phyloP scores from a whole-genome alignment of 2,329 filamentous ascomycete genomes.

The Fusarium decemcellulare region DNA sequence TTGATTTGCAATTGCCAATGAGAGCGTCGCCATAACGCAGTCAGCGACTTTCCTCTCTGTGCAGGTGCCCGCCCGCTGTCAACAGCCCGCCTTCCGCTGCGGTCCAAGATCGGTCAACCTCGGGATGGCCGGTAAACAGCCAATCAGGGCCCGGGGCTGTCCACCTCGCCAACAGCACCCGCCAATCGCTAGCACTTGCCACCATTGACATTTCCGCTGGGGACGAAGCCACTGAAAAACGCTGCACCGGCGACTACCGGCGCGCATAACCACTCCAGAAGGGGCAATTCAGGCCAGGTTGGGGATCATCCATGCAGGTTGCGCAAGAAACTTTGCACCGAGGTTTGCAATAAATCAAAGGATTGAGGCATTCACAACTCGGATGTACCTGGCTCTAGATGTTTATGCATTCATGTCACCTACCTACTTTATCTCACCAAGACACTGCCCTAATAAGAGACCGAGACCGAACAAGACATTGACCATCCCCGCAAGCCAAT shows the following conservation, averaged over 20 bases:
- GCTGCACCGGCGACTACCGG: constrained; percentile 32
- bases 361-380: no score
- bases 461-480: no score
- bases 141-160: constrained; percentile 16
- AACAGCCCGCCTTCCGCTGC: constrained; percentile 5
- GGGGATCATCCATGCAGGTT: no score
- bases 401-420: no score
- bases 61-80: constrained; percentile 25
- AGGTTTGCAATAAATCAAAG: no score
- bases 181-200: constrained; percentile 33
- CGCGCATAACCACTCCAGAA: constrained; percentile 1
- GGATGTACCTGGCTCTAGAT: no score
- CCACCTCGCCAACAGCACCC: constrained; percentile 1
- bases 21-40: constrained; percentile 41
- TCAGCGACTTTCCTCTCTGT: constrained; percentile 28
- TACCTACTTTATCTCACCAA: no score
- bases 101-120: constrained; percentile 42
- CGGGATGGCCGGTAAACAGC: constrained; percentile 32
- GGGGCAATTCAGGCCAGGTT: neutral
- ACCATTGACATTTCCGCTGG: constrained; percentile 8
- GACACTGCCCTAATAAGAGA: no score
- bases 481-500: constrained; percentile 42
- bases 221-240: constrained; percentile 18
- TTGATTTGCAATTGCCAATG: constrained; percentile 42
- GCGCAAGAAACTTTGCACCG: no score